Base-by-base conservation (phyloP, 2,329 filamentous ascomycete species). In the Geosmithia putterillii region DNA sequence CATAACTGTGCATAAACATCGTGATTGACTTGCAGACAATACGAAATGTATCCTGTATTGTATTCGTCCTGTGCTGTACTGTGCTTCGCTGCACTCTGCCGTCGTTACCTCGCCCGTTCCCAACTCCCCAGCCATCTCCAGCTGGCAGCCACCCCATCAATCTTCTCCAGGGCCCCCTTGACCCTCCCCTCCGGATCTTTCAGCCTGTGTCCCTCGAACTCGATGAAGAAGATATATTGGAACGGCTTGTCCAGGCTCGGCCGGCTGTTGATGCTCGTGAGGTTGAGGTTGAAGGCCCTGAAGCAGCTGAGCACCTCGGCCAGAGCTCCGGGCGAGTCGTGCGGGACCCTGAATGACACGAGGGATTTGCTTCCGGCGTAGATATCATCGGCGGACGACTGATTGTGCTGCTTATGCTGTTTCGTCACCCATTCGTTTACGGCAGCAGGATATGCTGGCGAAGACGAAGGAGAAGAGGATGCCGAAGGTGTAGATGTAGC, bases 151-250 rank as follows among this genome's bases (percentile, higher is more conserved):
- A 78, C 73, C 23, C 57, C 58, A 1, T 63, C 64, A 50, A 88
- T 66, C 49, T 73, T 73, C 42, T 64, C 65, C 56, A 89, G 60
- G 21, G 79, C 82, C 19, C 62, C 63, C 46, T 74, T 70, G 15
- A 88, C 80, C 47, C 69, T 67, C 3, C 70, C 73, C 42, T 72
- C 68, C 2, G 69, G 67, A 52, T 77, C 76, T 18, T 60, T 52
- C 43, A 57, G 48, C 46, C 51, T 61, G 57, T 77, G 72, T 1
- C 83, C 82, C 58, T 83, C 76, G 53, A 94, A 88, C 67, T 96
- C 90, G 23, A 95, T 81, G 57, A 96, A 89, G 65, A 96, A 95
- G 34, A 95, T 76, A 64, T 96, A 96, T 58, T 94, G 81, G 76
- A 94, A 96, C 18, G 83, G 78, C 51, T 69, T 65, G 35, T 74